These are phyloP conservation scores for Symbiodinium natans DNA, from an alignment of 73 alveolate genomes.

Conservation along the genomic window DNA sequence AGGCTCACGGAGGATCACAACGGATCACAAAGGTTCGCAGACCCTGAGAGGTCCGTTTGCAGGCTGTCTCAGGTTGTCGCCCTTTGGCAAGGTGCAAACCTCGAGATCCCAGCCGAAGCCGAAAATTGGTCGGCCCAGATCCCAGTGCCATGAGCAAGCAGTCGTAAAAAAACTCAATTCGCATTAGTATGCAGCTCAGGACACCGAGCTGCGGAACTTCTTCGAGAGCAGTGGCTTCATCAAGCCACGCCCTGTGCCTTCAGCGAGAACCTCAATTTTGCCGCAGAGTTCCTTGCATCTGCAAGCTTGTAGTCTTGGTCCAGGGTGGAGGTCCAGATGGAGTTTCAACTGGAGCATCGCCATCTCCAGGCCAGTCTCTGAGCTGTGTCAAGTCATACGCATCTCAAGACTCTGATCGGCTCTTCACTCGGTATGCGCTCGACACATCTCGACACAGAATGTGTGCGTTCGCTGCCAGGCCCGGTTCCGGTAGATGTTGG, in stretches of 20 bases:
- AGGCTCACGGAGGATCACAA: no score
- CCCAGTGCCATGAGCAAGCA: neutral
- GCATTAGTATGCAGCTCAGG: no score
- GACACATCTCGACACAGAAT: no score
- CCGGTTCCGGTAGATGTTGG: neutral
- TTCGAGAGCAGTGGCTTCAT: conserved; percentile 69
- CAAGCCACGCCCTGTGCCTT: neutral
- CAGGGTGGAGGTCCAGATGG: neutral
- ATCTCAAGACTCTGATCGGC: no score
- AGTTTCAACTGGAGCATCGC: neutral
- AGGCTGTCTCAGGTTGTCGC: no score
- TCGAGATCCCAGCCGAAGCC: conserved; percentile 47
- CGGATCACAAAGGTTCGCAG: no score
- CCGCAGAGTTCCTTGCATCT: neutral
- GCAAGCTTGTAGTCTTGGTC: neutral
- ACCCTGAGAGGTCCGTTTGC: no score
- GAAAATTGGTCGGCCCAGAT: conserved; percentile 7
- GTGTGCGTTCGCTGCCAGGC: no score
- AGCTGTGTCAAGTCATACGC: no score
- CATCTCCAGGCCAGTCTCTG: neutral
- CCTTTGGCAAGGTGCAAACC: conserved; percentile 38
- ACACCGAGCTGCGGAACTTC: conserved; percentile 40
- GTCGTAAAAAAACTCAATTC: no score
- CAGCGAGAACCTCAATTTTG: neutral
- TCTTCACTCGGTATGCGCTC: no score